These are phyloP conservation scores for Climacium dendroides DNA, from an alignment of 225 moss, liverwort and hornwort genomes.

Conservation along the genomic window DNA sequence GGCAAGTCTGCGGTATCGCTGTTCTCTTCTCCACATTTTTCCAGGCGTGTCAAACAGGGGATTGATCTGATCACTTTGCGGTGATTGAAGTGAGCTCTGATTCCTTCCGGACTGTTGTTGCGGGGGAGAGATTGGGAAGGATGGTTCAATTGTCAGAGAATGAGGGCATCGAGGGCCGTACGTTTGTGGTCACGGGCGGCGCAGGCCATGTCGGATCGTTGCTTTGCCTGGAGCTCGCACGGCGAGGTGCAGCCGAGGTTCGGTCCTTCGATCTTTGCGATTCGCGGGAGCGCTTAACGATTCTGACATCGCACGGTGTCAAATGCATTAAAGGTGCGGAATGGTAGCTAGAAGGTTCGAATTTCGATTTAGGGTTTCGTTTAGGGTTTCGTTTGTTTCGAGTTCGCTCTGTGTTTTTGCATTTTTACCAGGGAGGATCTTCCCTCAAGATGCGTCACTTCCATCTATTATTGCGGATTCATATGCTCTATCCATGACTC, in stretches of 20 bases:
- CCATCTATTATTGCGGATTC: not conserved
- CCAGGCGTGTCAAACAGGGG: not conserved
- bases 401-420: not conserved
- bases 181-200: conserved; percentile 79
- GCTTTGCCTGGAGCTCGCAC: conserved; percentile 65
- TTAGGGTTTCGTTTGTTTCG: not conserved
- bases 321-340: conserved; percentile 49
- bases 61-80: not conserved
- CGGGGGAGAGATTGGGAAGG: not conserved
- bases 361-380: not conserved
- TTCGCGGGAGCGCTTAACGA: conserved; percentile 20
- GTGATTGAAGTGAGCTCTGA: not conserved
- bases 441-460: not conserved
- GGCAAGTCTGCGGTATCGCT: not conserved
- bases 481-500: not conserved
- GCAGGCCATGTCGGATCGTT: conserved; percentile 62
- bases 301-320: conserved; percentile 42
- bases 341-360: not conserved
- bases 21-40: not conserved
- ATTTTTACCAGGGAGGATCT: not conserved
- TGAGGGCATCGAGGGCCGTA: conserved; percentile 66
- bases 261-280: conserved; percentile 42
- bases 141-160: conserved; percentile 79
- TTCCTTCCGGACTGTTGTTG: not conserved
- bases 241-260: conserved; percentile 74